Evolutionary conservation across 208 protist genomes (phyloP).

Genomic region (Leishmania turanica): DNA sequence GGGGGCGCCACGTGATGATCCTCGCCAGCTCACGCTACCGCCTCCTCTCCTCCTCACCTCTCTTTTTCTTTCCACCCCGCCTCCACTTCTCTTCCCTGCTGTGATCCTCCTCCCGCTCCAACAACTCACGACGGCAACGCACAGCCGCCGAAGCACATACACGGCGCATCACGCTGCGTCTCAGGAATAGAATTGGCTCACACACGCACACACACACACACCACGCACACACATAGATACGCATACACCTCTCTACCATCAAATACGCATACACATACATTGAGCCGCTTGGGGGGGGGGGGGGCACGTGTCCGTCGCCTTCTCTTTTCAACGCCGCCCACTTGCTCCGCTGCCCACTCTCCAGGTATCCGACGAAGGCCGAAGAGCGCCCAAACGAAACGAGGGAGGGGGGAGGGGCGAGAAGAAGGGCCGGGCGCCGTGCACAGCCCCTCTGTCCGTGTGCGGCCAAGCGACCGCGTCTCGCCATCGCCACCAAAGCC

Average conservation of each 20-base stretch:
- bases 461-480: background rate
- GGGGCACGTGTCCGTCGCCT: background rate
- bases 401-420: background rate
- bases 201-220: background rate
- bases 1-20: background rate
- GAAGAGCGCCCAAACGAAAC: too few relatives aligned
- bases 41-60: background rate
- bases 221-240: conserved; percentile 2
- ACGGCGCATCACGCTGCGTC: background rate
- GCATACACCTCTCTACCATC: background rate
- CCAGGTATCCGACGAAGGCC: background rate
- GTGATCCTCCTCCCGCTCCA: background rate
- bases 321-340: background rate
- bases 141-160: background rate
- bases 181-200: background rate
- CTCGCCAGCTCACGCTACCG: background rate
- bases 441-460: background rate
- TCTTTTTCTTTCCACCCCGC: too few relatives aligned
- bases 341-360: background rate
- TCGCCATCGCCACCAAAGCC: too few relatives aligned
- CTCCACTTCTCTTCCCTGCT: background rate
- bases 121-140: background rate
- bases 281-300: background rate
- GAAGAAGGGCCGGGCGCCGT: background rate
- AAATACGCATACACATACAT: background rate